Conservation (phyloP, 495 filamentous ascomycete genomes). For the Trichoderma virens region DNA sequence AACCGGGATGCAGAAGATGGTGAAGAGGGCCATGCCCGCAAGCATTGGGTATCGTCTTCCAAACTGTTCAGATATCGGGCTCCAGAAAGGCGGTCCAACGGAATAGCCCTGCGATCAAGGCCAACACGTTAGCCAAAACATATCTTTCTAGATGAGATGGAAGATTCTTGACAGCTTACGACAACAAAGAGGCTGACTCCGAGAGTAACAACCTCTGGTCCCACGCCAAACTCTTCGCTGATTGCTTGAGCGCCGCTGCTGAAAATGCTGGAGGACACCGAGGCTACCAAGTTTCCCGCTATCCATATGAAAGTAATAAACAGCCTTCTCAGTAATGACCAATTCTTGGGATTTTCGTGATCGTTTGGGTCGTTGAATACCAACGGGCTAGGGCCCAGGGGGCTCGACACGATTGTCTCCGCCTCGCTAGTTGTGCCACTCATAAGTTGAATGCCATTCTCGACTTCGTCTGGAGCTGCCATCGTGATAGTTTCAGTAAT, state of each 20-base stretch:
- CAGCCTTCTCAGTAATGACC: conserved; percentile 43
- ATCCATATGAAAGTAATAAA: conserved; percentile 49
- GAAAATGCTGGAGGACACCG: conserved; percentile 48
- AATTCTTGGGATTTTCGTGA: conserved; percentile 51
- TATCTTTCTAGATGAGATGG: not conserved
- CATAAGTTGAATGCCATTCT: not conserved
- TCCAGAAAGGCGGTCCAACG: conserved; percentile 46
- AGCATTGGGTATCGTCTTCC: conserved; percentile 51
- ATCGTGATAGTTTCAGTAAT: not conserved
- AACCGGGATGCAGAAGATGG: conserved; percentile 54
- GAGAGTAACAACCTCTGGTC: conserved; percentile 40
- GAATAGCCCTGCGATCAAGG: conserved; percentile 16
- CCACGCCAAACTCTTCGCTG: conserved; percentile 38
- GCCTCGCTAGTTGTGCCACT: not conserved
- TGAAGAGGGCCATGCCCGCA: conserved; percentile 46
- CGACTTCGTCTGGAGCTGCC: not conserved
- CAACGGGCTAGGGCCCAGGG: not conserved
- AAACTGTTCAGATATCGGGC: conserved; percentile 50
- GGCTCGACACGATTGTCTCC: not conserved
- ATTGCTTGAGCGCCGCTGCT: conserved; percentile 40
- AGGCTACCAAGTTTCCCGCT: conserved; percentile 52
- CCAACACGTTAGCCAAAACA: not conserved
- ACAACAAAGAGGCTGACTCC: conserved; percentile 49
- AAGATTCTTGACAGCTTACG: conserved; percentile 15
- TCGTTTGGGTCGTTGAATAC: conserved; percentile 33